phyloP scores from a whole-genome alignment of 306 rosid species.

The Casuarina equisetifolia region DNA sequence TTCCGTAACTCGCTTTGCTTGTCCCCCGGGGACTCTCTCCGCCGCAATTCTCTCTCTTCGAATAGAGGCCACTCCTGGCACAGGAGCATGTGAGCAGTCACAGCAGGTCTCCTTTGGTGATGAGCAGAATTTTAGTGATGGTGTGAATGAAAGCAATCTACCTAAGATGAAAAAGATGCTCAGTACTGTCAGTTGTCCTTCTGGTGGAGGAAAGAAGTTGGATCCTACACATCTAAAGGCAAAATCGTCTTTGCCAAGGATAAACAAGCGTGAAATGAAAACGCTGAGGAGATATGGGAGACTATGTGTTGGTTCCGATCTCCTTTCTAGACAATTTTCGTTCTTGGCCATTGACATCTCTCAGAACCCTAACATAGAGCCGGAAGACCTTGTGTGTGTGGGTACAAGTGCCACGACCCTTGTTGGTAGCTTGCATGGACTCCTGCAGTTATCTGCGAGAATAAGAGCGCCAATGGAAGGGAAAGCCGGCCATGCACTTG shows the following conservation, averaged over 20 bases:
- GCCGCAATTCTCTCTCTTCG: not conserved
- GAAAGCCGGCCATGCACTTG: constrained; percentile 64
- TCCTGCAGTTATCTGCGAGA: constrained; percentile 59
- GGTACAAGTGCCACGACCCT: constrained; percentile 28
- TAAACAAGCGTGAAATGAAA: constrained; percentile 56
- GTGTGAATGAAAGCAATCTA: constrained; percentile 1
- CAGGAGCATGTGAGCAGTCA: constrained; percentile 34
- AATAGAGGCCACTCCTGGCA: constrained; percentile 48
- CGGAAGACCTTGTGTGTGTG: constrained; percentile 26
- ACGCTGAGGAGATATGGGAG: constrained; percentile 32
- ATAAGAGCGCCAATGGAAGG: constrained; percentile 49
- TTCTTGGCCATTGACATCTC: constrained; percentile 30
- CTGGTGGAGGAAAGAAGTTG: constrained; percentile 16
- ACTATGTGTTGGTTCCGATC: constrained; percentile 15
- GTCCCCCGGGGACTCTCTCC: too few species aligned
- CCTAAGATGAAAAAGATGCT: not conserved
- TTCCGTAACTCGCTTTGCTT: too few species aligned
- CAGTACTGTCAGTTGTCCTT: constrained; percentile 11
- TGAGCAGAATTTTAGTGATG: constrained; percentile 20
- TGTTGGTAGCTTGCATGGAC: constrained; percentile 45
- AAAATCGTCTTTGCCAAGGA: constrained; percentile 31
- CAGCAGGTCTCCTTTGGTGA: constrained; percentile 28
- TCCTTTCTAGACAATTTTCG: constrained; percentile 35
- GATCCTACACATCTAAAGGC: constrained; percentile 14
- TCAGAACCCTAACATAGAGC: constrained; percentile 17